Conservation (phyloP, 768 basidiomycete species). For the Termitomyces sp. region DNA sequence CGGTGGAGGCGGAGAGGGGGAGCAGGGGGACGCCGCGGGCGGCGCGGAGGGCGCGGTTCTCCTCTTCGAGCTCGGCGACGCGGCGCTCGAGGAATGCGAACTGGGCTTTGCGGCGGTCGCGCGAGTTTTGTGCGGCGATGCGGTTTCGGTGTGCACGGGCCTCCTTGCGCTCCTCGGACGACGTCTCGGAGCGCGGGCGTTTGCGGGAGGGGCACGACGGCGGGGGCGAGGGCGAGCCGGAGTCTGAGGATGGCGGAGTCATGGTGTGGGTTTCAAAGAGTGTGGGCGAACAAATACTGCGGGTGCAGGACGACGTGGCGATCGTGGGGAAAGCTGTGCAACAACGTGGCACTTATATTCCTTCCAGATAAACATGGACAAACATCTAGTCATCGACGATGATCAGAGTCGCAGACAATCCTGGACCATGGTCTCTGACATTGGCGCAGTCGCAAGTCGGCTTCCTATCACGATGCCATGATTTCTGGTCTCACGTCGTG, state of each 20-base stretch:
- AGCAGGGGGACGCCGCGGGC: conserved; percentile 29
- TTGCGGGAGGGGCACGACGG: conserved; percentile 58
- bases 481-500: neutral
- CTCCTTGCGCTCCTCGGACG: conserved; percentile 78
- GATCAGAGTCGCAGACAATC: no score
- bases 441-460: no score
- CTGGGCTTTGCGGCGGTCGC: conserved; percentile 86
- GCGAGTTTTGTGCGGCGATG: conserved; percentile 90
- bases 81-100: conserved; percentile 61
- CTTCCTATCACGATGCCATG: no score
- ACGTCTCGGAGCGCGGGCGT: conserved; percentile 57
- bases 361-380: neutral
- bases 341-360: conserved; percentile 1
- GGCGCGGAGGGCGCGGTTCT: conserved; percentile 72
- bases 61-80: conserved; percentile 73
- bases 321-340: neutral
- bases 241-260: conserved; percentile 1
- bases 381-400: neutral
- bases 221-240: conserved; percentile 13
- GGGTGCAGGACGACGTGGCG: conserved; percentile 29
- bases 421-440: neutral
- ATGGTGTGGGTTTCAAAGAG: neutral
- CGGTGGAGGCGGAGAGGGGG: conserved; percentile 21
- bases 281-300: conserved; percentile 21
- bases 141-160: conserved; percentile 89